Base-by-base conservation (phyloP, 2,329 filamentous ascomycete species). In the Colletotrichum plurivorum region DNA sequence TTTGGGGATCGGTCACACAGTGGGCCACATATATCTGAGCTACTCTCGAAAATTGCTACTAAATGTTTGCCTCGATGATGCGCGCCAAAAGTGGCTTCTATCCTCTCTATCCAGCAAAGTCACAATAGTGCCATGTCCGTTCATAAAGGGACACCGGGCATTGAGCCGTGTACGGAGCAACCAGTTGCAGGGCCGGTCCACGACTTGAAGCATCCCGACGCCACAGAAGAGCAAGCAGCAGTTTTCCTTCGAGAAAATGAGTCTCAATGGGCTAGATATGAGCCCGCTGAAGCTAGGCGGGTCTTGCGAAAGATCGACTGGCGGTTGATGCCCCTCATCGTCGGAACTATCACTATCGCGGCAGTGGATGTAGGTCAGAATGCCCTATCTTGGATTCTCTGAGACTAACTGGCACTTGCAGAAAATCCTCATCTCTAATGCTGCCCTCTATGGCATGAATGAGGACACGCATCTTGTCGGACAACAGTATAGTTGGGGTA, bases 381-480 rank as follows among this genome's bases (percentile, higher is more conserved):
- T 48, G 45, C 18, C 18, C 9, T 15, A 4, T 10, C 18, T n/a
- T 10, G 2, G 9, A 10, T 5, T 10, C 8, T 36, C 18, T 9
- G 16, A 22, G 9, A 8, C 9, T 48, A 12, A 48, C 2, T 0
- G 2, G 4, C 16, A n/a, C 16, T 3, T 10, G 2, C 36, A 65
- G 61, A 70, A 86, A 78, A 86, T 84, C 0, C 85, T 82, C 0
- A 73, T 86, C 12, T 83, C 80, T 39, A 88, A 88, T 71, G 87
- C 87, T 0, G 86, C 87, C 6, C 84, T 89, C 36, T 88, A 88
- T 70, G 86, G 86, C 1, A 87, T 89, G 62, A 76, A 79, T 12
- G 82, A 88, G n/a, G 87, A 89, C 69, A 49, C 53, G 4, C 18
- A 55, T 31, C 57, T 70, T 16, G 63, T 58, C 8, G 67, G 67